Evolutionary conservation across 2,329 filamentous ascomycete genomes (phyloP).

Genomic region (Ophiostoma novo-ulmi): DNA sequence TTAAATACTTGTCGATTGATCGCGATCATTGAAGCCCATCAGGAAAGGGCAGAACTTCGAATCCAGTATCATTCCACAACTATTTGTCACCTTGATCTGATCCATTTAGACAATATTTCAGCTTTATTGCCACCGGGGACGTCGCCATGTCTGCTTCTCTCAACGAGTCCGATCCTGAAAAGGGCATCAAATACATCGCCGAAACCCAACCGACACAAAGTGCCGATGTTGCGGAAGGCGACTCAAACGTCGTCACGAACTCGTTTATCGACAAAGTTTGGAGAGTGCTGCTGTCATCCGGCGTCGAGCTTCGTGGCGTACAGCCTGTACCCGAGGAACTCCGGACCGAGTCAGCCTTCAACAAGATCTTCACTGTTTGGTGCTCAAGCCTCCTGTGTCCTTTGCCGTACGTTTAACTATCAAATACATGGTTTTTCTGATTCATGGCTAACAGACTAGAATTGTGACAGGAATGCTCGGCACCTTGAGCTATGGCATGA

Average conservation of each 20-base stretch:
- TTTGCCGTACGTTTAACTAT: not conserved
- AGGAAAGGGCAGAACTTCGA: not conserved
- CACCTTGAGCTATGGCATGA: conserved; percentile 46
- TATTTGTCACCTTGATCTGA: not conserved
- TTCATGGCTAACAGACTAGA: not conserved
- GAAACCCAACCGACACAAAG: not conserved
- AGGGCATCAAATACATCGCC: not conserved
- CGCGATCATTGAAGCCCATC: not conserved
- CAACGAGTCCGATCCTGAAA: not conserved
- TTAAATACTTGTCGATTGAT: not conserved
- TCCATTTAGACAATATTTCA: too few relatives aligned
- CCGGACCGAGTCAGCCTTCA: not conserved
- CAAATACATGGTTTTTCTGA: not conserved
- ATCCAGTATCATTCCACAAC: not conserved
- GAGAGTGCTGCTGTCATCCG: not conserved
- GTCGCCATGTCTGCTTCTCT: not conserved
- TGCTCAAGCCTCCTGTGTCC: conserved; percentile 7
- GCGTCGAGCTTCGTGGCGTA: conserved; percentile 11
- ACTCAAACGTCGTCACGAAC: not conserved
- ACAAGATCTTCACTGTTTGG: conserved; percentile 9
- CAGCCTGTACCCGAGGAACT: conserved; percentile 11
- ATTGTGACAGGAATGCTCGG: conserved; percentile 50
- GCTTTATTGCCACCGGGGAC: not conserved
- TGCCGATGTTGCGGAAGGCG: not conserved
- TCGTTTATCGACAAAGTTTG: not conserved